Evolutionary conservation across 83 land plant genomes (phyloP).

Genomic region (Picea engelmannii): DNA sequence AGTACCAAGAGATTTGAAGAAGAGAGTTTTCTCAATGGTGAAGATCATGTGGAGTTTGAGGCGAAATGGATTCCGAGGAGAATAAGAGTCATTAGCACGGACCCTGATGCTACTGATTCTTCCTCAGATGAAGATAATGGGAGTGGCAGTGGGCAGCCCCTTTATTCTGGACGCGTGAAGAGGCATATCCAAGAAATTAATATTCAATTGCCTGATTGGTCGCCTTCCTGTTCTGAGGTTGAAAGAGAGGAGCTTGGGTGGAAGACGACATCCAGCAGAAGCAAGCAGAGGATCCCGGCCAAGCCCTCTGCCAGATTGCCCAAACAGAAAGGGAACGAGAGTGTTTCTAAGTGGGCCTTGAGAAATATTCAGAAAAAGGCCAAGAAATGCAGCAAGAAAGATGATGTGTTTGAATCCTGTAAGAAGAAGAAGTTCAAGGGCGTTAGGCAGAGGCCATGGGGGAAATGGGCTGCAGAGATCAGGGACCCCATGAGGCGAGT

Average conservation of each 20-base stretch:
- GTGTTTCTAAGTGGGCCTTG: neutral
- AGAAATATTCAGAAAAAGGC: neutral
- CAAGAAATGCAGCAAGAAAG: neutral
- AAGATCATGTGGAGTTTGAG: neutral
- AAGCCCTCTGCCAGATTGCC: neutral
- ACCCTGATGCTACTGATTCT: conserved; percentile 9
- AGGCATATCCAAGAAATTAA: conserved; percentile 5
- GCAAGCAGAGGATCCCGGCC: too few relatives aligned
- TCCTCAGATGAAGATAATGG: neutral
- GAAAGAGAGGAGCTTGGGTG: conserved; percentile 1
- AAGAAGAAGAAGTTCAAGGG: conserved; percentile 3
- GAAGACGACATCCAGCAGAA: neutral
- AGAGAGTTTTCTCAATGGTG: too few relatives aligned
- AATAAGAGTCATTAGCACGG: neutral
- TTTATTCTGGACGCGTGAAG: conserved; percentile 3
- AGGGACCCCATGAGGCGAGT: neutral
- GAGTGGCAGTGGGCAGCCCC: neutral
- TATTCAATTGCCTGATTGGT: neutral
- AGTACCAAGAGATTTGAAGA: neutral
- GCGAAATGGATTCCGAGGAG: conserved; percentile 5
- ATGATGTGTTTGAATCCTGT: neutral
- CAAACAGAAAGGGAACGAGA: neutral
- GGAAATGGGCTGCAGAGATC: conserved; percentile 3
- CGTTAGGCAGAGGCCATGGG: conserved; percentile 2
- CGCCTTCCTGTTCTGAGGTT: neutral